Conservation (phyloP, 768 basidiomycete species). For the Boletales sp. region DNA sequence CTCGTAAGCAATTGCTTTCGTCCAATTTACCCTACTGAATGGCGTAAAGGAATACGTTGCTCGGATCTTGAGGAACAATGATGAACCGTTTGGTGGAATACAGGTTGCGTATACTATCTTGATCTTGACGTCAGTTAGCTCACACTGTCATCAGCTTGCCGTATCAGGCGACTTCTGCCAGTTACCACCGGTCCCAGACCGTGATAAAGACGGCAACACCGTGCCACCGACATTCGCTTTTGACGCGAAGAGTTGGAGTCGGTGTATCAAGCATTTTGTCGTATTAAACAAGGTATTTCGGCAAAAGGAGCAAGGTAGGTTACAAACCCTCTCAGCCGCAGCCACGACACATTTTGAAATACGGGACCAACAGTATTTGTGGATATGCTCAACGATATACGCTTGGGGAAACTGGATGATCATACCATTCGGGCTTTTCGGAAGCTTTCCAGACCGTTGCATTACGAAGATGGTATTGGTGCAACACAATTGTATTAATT, state of each 20-base stretch:
- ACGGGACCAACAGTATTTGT: slow-evolving; percentile 51
- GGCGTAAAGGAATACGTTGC: slow-evolving; percentile 57
- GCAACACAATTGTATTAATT: slow-evolving; percentile 73
- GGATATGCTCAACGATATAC: slow-evolving; percentile 85
- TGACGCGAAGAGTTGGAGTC: slow-evolving; percentile 71
- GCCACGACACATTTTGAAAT: neutral
- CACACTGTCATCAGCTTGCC: slow-evolving; percentile 50
- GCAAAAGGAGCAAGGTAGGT: slow-evolving; percentile 74
- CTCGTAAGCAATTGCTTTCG: slow-evolving; percentile 44
- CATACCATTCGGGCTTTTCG: slow-evolving; percentile 47
- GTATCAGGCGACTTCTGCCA: slow-evolving; percentile 91
- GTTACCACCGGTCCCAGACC: slow-evolving; percentile 72
- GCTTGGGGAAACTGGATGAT: slow-evolving; percentile 60
- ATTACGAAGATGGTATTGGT: slow-evolving; percentile 68
- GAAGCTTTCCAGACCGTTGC: slow-evolving; percentile 50
- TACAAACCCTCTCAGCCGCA: neutral
- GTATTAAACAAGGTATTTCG: slow-evolving; percentile 76
- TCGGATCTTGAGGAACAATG: slow-evolving; percentile 47
- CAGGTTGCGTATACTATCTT: slow-evolving; percentile 48
- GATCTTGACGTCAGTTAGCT: neutral
- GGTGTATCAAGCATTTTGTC: slow-evolving; percentile 55
- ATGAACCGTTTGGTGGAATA: slow-evolving; percentile 78
- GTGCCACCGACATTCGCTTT: slow-evolving; percentile 68
- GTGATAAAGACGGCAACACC: slow-evolving; percentile 44
- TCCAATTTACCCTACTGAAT: slow-evolving; percentile 33